phyloP scores from a whole-genome alignment of 345 rosid genomes.

The Populus pruinosa region DNA sequence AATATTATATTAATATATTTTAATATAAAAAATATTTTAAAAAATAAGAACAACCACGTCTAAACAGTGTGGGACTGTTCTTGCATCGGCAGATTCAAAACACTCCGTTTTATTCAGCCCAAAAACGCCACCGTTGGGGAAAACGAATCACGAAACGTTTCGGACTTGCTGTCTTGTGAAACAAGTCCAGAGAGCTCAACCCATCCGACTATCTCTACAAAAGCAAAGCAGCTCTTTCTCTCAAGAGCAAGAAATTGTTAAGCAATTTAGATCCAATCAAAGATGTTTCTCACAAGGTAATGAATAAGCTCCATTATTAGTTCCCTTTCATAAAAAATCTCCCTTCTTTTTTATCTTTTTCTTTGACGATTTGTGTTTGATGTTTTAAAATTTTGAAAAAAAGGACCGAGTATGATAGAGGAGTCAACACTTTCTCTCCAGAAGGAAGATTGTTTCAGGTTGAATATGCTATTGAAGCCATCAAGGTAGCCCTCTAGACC shows the following conservation, averaged over 20 bases:
- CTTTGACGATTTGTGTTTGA: background rate
- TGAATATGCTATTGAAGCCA: conserved; percentile 97
- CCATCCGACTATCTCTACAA: background rate
- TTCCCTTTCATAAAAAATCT: background rate
- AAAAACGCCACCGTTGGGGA: background rate
- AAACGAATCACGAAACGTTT: background rate
- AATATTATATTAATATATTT: no score
- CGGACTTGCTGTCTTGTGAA: background rate
- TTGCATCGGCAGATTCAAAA: background rate
- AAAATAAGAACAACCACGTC: no score
- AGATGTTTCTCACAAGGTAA: conserved; percentile 76
- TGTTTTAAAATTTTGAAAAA: background rate
- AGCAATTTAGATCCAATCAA: conserved; percentile 13
- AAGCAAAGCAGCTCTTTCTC: background rate
- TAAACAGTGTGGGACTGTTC: no score
- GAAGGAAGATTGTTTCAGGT: conserved; percentile 96
- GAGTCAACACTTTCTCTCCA: conserved; percentile 98
- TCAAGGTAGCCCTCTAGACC: conserved; percentile 53
- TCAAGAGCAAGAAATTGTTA: conserved; percentile 3
- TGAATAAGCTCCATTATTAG: background rate
- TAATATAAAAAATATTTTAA: no score
- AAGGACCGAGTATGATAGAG: conserved; percentile 99
- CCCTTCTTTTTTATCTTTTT: background rate
- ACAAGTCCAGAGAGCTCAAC: background rate
- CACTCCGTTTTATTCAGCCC: background rate